Evolutionary conservation across 441 rosid genomes (phyloP), one percentile per base, ranked within the genome.

Genomic region (Sinapis alba): DNA sequence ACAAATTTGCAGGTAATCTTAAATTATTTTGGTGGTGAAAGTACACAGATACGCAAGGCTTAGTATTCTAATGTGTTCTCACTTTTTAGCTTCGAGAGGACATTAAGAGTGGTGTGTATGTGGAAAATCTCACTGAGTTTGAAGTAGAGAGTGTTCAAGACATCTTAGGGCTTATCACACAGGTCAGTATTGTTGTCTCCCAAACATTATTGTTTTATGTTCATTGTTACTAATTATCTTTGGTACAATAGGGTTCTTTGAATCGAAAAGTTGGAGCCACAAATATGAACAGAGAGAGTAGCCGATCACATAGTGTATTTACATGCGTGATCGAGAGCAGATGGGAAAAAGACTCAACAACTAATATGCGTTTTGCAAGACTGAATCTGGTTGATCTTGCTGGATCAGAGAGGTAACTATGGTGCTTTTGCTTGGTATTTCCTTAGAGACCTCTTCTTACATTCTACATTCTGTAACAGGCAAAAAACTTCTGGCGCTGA

Each of bases 401-500:
- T 15, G 98, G 98, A 74, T 96, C 98, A 72, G 99, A 96, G 81
- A 92, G 98, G 98, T 89, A 63, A 58, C 19, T 56, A 79, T 70
- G 71, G 51, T 62, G 62, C 21, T 58, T 21, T 59, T 56, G 45
- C 54, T 72, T 73, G 71, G 50, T 57, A 12, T n/a, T 43, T 30
- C 60, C 65, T 60, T 38, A 11, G 18, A 27, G 13, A 43, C 51
- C 51, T 63, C 13, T 9, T 56, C 62, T 73, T 70, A 79, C 59
- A 69, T 71, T 74, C 47, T 59, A 53, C 60, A 18, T 7, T 76
- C 23, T 60, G 56, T 74, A 63, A 77, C 75, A 96, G 99, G 88
- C 98, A 94, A 81, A 96, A 96, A 84, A 88, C 92, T 79, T 94
- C 97, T 66, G 97, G 98, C 68, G 98, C 98, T 80, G 98, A 96